Evolutionary conservation across 495 filamentous ascomycete genomes (phyloP), one percentile per base, ranked within the genome.

Genomic region (Rostrohypoxylon terebratum): DNA sequence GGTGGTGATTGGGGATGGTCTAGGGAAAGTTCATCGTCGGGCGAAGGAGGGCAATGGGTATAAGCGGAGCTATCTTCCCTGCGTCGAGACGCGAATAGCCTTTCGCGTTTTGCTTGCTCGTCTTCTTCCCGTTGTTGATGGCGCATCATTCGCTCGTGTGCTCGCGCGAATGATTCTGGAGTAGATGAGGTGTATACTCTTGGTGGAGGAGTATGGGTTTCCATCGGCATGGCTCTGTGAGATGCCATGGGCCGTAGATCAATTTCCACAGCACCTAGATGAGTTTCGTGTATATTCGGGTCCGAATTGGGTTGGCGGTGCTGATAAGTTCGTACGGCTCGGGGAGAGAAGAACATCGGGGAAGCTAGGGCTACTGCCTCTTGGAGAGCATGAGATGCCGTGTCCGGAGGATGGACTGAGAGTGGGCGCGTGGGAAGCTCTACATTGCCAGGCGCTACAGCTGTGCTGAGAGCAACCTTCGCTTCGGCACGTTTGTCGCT

Each of bases 401-500:
- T 55, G 21, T 82, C 79, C 23, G 71, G 74, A 11, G 81, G 79
- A 33, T 79, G 76, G 8, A 76, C 66, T 0, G 77, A 73, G 1
- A 78, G 76, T 0, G 80, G 82, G 38, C 84, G 75, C 38, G 74
- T 81, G 7, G 87, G 81, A 25, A 81, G 79, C 36, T 90, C 85
- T 48, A 92, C 78, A 62, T 85, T 88, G 6, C 90, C 90, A n/a
- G 87, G 83, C 0, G 90, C 90, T 45, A 89, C 80, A 4, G 88
- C 85, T 31, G 84, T 87, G 67, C 86, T 92, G 47, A 91, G 71
- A 20, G 88, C 86, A 18, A 91, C 81, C 70, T 84, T 89, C 13
- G 92, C 85, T 65, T 89, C 90, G 20, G 89, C 87, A 71, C 87
- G 89, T 69, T 87, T 88, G 63, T 92, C 88, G 53, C 75, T 78